Base-by-base conservation (phyloP, 2,329 filamentous ascomycete genomes). In the Sarocladium strictum region DNA sequence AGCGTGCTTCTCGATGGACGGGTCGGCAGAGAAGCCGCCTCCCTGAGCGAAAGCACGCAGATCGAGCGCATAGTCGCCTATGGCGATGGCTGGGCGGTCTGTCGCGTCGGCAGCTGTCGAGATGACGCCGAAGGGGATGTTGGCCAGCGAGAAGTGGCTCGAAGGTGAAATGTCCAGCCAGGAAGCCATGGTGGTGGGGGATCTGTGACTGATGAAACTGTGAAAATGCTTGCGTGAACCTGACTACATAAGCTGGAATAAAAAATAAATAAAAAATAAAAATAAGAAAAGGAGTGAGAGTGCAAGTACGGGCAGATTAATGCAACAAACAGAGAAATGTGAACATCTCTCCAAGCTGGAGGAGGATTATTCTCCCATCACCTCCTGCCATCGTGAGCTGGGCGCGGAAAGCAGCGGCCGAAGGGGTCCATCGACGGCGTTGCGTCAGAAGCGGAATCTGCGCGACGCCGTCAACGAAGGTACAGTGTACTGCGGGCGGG, bases 101-200 rank as follows among this genome's bases (percentile, higher is more conserved):
- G 75, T 75, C 11, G 75, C 62, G 56, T 81, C 76, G 5, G 75
- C 68, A 2, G 76, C 59, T 1, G 86, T 86, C 27, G 84, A 86
- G 65, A 94, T 89, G 72, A 94, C 84, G 63, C 89, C 89, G 64
- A 93, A 93, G 1, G 89, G 89, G 54, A 94, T 86, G 66, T 94
- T 94, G 63, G 85, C 83, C 53, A 93, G 73, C 9, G 88, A 90
- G 71, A 92, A 92, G 62, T 68, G 61, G 14, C 61, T 63, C 21
- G 58, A 57, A 10, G 59, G 54, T 17, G 61, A 47, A 54, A 67
- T 61, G 41, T 58, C 29, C 29, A 67, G 59, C 65, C 65, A 67
- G 37, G 63, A 65, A 27, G 43, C 43, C 58, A 60, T 61, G 33
- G 37, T 54, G 53, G 33, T 27, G 37, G 47, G 47, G 3, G n/a